Conservation (phyloP, 2,329 filamentous ascomycete species). For the Aspergillus eucalypticola region DNA sequence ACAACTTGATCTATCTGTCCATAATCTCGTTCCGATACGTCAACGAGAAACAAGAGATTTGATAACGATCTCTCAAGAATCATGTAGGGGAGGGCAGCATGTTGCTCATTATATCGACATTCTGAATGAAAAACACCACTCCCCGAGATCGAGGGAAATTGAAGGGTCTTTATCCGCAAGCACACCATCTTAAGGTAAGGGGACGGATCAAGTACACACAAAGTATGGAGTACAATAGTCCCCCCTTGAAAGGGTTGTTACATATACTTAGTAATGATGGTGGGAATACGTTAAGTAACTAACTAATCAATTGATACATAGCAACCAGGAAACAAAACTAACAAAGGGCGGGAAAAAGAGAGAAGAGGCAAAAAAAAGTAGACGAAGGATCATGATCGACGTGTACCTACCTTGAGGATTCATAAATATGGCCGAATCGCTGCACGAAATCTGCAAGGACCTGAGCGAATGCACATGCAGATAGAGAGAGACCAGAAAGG, state of each 20-base stretch:
- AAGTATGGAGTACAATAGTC: background rate
- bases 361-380: background rate
- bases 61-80: background rate
- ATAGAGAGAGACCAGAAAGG: background rate
- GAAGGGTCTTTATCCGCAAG: background rate
- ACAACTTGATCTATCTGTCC: background rate
- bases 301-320: background rate
- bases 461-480: slow-evolving; percentile 20
- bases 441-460: slow-evolving; percentile 35
- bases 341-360: background rate
- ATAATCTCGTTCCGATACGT: background rate
- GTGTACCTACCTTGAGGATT: slow-evolving; percentile 1
- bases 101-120: background rate
- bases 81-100: background rate
- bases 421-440: slow-evolving; percentile 9
- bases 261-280: background rate
- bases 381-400: background rate
- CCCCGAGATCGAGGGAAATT: background rate
- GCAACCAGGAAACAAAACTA: background rate
- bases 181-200: slow-evolving; percentile 3
- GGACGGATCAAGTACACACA: background rate
- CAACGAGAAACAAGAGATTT: background rate
- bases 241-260: background rate
- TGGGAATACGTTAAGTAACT: background rate
- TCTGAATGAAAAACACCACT: background rate